Base-by-base conservation (phyloP, 2,329 filamentous ascomycete genomes). In the Aureobasidium zeae region DNA sequence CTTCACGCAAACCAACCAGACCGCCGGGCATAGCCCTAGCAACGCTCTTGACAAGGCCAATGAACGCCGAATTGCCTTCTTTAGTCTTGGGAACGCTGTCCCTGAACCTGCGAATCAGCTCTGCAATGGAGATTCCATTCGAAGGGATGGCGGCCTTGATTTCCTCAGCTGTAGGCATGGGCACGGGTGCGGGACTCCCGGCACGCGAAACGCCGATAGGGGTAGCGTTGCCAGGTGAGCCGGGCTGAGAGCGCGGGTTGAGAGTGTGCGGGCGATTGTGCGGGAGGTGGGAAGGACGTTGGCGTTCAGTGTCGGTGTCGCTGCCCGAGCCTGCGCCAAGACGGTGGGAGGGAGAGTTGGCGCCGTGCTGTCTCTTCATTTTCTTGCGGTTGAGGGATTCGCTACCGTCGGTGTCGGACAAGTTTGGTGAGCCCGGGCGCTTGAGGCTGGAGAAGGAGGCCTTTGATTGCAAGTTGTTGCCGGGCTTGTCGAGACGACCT, bases 381-480 rank as follows among this genome's bases (percentile, higher is more conserved):
- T 46, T 37, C 65, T 91, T 87, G 52, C 83, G 81, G 15, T 39
- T 39, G 17, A 80, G 77, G 1, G 85, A 89, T 60, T 96, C 89
- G 53, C 88, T 93, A 42, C 86, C 89, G 59, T 86, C 94, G 8
- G 86, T 86, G 59, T 96, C 89, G 2, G 87, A 95, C 22, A 84
- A 72, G 51, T 88, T 83, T 3, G 88, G 86, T 12, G 87, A 94
- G 13, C 87, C 86, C 22, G 85, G 75, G 21, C 89, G 80, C 67
- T 95, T 95, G 41, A 89, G 74, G 5, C 65, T 56, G 9, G 67
- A 57, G 24, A 73, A 56, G 3, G 69, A 62, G 22, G 74, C 57
- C 55, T 74, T 75, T 43, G 68, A 54, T 12, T 70, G 55, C 53
- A 77, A 71, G 4, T 57, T 60, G 50, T 71, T 66, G 51, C 76